Conservation (phyloP, 2,329 filamentous ascomycete species). For the Cercospora beticola region DNA sequence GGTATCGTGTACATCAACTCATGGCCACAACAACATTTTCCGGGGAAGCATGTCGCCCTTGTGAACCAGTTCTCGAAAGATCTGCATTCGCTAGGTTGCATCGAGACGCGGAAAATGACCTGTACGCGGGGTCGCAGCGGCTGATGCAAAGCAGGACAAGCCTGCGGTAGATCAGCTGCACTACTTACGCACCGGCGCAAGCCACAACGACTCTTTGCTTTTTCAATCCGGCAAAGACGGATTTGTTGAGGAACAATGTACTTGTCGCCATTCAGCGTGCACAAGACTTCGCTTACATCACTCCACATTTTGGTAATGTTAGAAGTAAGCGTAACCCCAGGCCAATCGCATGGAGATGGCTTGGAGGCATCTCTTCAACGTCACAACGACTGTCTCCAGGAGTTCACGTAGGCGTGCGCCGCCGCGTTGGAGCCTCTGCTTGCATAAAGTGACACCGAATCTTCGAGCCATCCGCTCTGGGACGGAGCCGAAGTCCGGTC, state of each 20-base stretch:
- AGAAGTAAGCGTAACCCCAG: neutral
- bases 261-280: neutral
- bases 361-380: neutral
- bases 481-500: neutral
- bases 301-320: neutral
- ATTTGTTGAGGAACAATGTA: neutral
- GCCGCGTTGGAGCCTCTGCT: neutral
- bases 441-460: neutral
- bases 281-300: neutral
- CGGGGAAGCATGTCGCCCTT: neutral
- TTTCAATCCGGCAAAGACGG: constrained; percentile 7
- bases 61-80: neutral
- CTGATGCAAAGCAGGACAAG: constrained; percentile 2
- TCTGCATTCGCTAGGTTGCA: neutral
- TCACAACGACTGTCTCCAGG: neutral
- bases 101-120: neutral
- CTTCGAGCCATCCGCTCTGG: neutral
- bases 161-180: neutral
- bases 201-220: neutral
- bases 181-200: neutral
- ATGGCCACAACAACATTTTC: neutral
- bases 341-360: neutral
- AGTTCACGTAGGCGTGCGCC: neutral
- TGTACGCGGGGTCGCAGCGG: neutral
- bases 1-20: neutral